Evolutionary conservation across 2,329 filamentous ascomycete species (phyloP).

Genomic region (Trichoderma simmonsii): DNA sequence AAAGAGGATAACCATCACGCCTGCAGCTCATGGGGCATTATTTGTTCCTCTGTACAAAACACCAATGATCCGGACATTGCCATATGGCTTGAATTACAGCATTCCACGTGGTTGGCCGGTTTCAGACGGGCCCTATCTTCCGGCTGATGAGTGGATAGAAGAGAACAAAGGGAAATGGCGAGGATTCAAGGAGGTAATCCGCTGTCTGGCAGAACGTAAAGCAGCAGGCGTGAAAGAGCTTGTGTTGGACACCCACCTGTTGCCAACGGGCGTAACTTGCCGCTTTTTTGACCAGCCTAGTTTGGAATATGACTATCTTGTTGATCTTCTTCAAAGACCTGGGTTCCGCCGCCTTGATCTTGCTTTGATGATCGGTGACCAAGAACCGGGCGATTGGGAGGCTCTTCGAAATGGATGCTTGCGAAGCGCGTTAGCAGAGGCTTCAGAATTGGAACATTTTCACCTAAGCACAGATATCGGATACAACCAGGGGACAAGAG

Average conservation of each 20-base stretch:
- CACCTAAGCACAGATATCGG: neutral
- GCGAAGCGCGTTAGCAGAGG: neutral
- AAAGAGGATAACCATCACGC: conserved; percentile 37
- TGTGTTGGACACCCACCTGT: neutral
- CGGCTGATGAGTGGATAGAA: neutral
- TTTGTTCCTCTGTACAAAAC: conserved; percentile 40
- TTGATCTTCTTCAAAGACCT: neutral
- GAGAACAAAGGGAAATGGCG: neutral
- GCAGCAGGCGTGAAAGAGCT: neutral
- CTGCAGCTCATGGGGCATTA: conserved; percentile 36
- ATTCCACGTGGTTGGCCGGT: conserved; percentile 30
- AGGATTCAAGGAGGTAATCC: neutral
- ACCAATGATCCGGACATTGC: conserved; percentile 39
- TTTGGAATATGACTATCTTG: neutral
- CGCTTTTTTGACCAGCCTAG: neutral
- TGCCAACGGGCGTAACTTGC: neutral
- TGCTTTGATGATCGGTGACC: neutral
- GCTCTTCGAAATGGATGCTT: neutral
- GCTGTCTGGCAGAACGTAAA: neutral
- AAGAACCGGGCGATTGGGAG: neutral
- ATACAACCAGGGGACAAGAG: neutral
- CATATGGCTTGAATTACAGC: conserved; percentile 38
- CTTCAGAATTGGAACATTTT: neutral
- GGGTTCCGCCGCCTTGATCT: neutral
- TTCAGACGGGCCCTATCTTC: neutral